Evolutionary conservation across 352 stramenopile genomes (phyloP), one percentile per base, ranked within the genome.

Genomic region (Pythium scleroteichum): DNA sequence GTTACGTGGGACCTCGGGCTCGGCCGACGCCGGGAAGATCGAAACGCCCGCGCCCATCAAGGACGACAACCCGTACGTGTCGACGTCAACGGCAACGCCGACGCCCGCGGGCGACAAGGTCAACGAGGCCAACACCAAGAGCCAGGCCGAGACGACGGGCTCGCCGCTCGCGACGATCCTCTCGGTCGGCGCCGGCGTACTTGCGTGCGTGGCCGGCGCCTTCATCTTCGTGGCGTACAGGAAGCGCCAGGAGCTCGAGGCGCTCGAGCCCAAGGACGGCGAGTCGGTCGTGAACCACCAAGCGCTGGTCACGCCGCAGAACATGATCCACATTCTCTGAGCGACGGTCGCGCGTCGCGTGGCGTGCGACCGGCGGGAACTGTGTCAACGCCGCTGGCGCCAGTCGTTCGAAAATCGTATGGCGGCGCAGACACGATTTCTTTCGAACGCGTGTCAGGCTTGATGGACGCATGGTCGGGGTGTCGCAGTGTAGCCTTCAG

Each of bases 141-240:
- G 13, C 23, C n/a, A 10, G 19, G 26, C 22, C 46, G 26, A 29
- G 14, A 20, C 3, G 7, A 24, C 19, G 12, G 24, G 50, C 42
- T 66, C 59, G 32, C 19, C 42, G 19, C 40, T 64, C 17, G 35
- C 32, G 2, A 64, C 59, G 4, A 2, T 55, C 22, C 49, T 66
- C 23, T 66, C 59, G 2, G 24, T 64, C 4, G 59, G 41, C 33
- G 51, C 51, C 13, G 59, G 59, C 6, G 12, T 59, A 2, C 41
- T 66, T 0, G 59, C 59, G 4, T 56, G 41, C 42, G 59, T 59
- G 16, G 59, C 42, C 41, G 49, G 41, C 22, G 40, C 51, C 6
- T 54, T 59, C 42, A 66, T 66, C 23, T 56, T 59, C 10, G 59
- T 59, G n/a, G 59, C 48, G 10, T 32, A 54, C 48, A 54, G 42